These are phyloP conservation scores for Actinomortierella ambigua DNA, from an alignment of 371 early-diverging fungal species.

Conservation along the genomic window DNA sequence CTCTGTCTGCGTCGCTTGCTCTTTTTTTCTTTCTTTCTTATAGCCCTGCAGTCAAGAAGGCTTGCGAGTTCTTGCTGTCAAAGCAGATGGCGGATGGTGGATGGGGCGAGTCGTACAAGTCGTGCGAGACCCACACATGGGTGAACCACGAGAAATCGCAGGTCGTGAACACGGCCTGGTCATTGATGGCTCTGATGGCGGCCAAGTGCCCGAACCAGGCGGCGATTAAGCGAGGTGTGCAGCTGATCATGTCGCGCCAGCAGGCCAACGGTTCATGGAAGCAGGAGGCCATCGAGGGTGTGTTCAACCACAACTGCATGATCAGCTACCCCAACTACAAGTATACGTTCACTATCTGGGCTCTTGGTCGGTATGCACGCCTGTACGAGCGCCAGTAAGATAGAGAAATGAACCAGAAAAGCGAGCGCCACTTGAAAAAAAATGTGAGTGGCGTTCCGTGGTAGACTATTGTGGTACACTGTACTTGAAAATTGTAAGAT, in stretches of 20 bases:
- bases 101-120: conserved; percentile 96
- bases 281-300: conserved; percentile 97
- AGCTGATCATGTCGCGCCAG: conserved; percentile 86
- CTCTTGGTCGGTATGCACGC: conserved; percentile 87
- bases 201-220: conserved; percentile 84
- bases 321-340: conserved; percentile 98
- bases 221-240: conserved; percentile 78
- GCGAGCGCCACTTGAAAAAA: too few relatives aligned
- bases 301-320: conserved; percentile 94
- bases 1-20: not conserved
- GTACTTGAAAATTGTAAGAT: too few relatives aligned
- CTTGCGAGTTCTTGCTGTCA: conserved; percentile 86
- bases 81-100: conserved; percentile 94
- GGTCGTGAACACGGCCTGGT: conserved; percentile 93
- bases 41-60: conserved; percentile 57
- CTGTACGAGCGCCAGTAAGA: conserved; percentile 45
- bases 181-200: conserved; percentile 85
- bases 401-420: too few relatives aligned
- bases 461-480: too few relatives aligned
- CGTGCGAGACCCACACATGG: conserved; percentile 76
- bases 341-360: conserved; percentile 94
- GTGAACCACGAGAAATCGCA: conserved; percentile 74
- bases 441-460: too few relatives aligned
- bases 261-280: conserved; percentile 92
- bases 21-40: not conserved